Conservation (phyloP, 345 rosid species). For the Euphorbia peplus region DNA sequence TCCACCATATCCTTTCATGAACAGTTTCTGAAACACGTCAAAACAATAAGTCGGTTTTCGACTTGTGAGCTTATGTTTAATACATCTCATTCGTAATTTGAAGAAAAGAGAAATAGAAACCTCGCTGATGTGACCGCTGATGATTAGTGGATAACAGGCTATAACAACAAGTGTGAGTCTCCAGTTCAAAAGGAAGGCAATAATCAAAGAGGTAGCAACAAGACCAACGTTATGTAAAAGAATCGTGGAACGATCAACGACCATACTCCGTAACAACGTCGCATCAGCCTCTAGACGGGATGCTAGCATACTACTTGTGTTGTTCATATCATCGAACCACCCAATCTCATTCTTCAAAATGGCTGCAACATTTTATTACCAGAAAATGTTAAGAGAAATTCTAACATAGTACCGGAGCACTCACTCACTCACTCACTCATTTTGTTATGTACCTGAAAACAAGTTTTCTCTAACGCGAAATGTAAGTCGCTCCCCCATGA, state of each 20-base stretch:
- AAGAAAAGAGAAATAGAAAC: slow-evolving; percentile 26
- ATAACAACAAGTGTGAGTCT: slow-evolving; percentile 84
- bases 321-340: slow-evolving; percentile 85
- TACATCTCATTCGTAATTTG: too few species aligned
- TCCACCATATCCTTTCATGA: slow-evolving; percentile 97
- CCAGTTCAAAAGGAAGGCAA: slow-evolving; percentile 90
- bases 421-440: too few species aligned
- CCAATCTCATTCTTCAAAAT: slow-evolving; percentile 87
- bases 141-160: slow-evolving; percentile 77
- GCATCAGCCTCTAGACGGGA: slow-evolving; percentile 85
- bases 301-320: slow-evolving; percentile 80
- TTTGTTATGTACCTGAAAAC: slow-evolving; percentile 54
- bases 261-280: slow-evolving; percentile 62
- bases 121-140: slow-evolving; percentile 97
- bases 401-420: too few species aligned
- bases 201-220: slow-evolving; percentile 63
- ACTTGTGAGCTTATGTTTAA: too few species aligned
- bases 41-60: too few species aligned
- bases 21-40: slow-evolving; percentile 57
- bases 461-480: slow-evolving; percentile 80
- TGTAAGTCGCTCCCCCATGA: slow-evolving; percentile 92
- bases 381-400: too few species aligned
- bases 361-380: slow-evolving; percentile 38
- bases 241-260: slow-evolving; percentile 77
- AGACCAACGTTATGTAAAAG: slow-evolving; percentile 80